Percentiles rank a stretch among this genome's conserved stretches.
phyloP scores from a whole-genome alignment of 2,329 filamentous ascomycete genomes.

The Penicillium sp. region DNA sequence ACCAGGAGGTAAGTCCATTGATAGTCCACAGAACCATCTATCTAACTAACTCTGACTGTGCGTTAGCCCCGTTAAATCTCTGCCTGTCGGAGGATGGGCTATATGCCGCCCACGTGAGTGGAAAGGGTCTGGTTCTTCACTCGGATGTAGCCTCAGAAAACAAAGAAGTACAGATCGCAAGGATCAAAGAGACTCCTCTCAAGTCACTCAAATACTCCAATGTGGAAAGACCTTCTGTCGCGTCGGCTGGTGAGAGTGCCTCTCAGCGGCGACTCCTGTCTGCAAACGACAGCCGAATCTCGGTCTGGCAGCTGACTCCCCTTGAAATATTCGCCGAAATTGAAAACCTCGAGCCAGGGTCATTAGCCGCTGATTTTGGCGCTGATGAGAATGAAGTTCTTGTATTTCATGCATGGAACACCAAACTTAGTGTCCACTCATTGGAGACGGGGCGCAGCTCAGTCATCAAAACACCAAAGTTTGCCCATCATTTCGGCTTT shows the following conservation, averaged over 20 bases:
- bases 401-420: conserved; percentile 40
- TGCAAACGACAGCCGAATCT: conserved; percentile 33
- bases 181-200: conserved; percentile 28
- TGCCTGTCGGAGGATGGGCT: conserved; percentile 31
- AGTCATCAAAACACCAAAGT: conserved; percentile 41
- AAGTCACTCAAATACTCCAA: conserved; percentile 32
- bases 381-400: conserved; percentile 36
- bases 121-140: conserved; percentile 34
- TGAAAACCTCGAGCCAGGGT: conserved; percentile 36
- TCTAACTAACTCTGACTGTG: conserved; percentile 2
- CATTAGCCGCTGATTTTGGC: conserved; percentile 39
- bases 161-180: conserved; percentile 31
- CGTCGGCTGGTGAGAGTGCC: conserved; percentile 1
- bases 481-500: conserved; percentile 33
- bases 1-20: conserved; percentile 20
- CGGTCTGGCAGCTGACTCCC: conserved; percentile 37
- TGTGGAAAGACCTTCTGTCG: background rate
- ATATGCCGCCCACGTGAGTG: conserved; percentile 27
- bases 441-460: conserved; percentile 34
- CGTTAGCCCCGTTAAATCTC: conserved; percentile 16
- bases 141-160: conserved; percentile 28
- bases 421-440: conserved; percentile 36
- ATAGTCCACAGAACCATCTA: background rate
- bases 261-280: conserved; percentile 33
- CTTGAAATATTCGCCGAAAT: conserved; percentile 39